Base-by-base conservation (phyloP, 371 early-diverging fungal species). In the Rhizopus microsporus region DNA sequence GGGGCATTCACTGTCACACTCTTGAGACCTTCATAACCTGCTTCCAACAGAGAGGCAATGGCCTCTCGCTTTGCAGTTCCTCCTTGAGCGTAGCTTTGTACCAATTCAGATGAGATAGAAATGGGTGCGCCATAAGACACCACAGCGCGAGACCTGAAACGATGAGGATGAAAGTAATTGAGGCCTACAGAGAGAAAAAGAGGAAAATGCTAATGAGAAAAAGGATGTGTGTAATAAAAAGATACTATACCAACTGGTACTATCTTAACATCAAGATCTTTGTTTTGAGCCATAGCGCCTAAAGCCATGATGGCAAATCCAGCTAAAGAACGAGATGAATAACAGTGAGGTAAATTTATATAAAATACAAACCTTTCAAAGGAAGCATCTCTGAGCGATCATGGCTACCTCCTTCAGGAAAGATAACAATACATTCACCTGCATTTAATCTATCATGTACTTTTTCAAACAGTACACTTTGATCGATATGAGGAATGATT, bases 331-430 rank as follows among this genome's bases (percentile, higher is more conserved):
- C 13, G 16, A 38, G 13, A 15, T 32, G 15, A n/a, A 33, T 12
- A 15, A 30, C n/a, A 15, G 0, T 35, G 9, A 12, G 3, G 17
- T 15, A 33, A 38, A 5, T 12, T n/a, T 16, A 33, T 17, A 39
- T 3, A 39, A 33, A 33, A 33, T 12, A 48, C 49, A 17, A 57
- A 74, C 75, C 75, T 71, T 93, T 93, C 44, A 94, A 71, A 39
- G 94, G 94, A 48, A 94, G 75, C 81, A 94, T 78, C 54, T 91
- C 85, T 31, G 90, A 69, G 48, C 90, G 84, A 68, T 94, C 94
- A 70, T 94, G 94, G 57, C 85, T 85, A 8, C 94, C 93, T 32
- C 94, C 93, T 60, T 93, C 94, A 13, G 94, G 94, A 71, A 94
- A 94, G 40, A 94, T 93, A 5, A 92, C 93, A 23, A 94, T 79